phyloP scores from a whole-genome alignment of 2,329 filamentous ascomycete species.

The Nemania sp. region DNA sequence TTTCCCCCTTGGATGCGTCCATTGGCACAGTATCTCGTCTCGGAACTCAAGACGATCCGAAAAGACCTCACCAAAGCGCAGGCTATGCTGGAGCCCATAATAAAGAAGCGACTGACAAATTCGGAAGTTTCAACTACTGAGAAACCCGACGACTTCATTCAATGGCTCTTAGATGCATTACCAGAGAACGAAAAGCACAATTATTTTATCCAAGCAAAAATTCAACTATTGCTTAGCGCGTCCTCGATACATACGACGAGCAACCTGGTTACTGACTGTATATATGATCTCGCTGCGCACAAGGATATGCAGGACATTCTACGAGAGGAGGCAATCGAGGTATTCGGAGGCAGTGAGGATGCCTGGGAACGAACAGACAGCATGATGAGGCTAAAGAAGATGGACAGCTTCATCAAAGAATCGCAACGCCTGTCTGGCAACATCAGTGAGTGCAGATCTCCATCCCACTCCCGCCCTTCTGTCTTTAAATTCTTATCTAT shows the following conservation, averaged over 20 bases:
- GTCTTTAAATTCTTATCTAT: no score
- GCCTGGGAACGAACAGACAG: slow-evolving; percentile 42
- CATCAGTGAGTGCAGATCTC: slow-evolving; percentile 38
- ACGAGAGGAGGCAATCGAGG: slow-evolving; percentile 52
- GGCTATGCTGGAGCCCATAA: slow-evolving; percentile 49
- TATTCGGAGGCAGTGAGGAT: slow-evolving; percentile 42
- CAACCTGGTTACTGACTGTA: slow-evolving; percentile 49
- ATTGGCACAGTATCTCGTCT: slow-evolving; percentile 49
- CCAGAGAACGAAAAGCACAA: slow-evolving; percentile 42
- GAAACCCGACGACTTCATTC: slow-evolving; percentile 51
- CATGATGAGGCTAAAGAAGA: slow-evolving; percentile 45
- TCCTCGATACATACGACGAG: slow-evolving; percentile 58
- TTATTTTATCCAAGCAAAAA: slow-evolving; percentile 45
- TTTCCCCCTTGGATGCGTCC: slow-evolving; percentile 55
- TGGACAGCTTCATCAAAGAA: slow-evolving; percentile 48
- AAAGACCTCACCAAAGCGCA: slow-evolving; percentile 48
- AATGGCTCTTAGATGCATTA: slow-evolving; percentile 50
- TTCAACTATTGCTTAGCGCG: slow-evolving; percentile 49
- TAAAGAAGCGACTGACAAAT: slow-evolving; percentile 50
- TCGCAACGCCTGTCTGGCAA: slow-evolving; percentile 42
- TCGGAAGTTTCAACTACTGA: slow-evolving; percentile 44
- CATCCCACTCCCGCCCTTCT: no score
- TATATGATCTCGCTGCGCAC: slow-evolving; percentile 55
- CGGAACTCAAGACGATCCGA: slow-evolving; percentile 50
- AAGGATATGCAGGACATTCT: slow-evolving; percentile 55